Conservation (phyloP, 495 filamentous ascomycete genomes). For the Gamarada debralockiae region DNA sequence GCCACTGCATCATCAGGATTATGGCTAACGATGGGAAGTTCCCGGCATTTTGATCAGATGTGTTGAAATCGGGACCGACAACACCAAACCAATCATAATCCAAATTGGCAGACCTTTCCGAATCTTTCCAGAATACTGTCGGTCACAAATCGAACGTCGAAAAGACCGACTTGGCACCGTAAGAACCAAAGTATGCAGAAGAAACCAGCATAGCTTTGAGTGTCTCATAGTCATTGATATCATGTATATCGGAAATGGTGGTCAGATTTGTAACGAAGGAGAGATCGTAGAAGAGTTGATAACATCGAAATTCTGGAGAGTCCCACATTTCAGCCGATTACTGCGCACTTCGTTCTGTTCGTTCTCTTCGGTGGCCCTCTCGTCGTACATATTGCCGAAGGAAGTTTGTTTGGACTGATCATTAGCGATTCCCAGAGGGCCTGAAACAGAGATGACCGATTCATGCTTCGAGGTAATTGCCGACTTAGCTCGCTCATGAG, state of each 20-base stretch:
- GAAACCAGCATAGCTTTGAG: conserved; percentile 63
- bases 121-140: conserved; percentile 63
- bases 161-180: conserved; percentile 65
- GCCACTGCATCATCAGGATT: too few relatives aligned
- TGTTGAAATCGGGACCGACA: conserved; percentile 37
- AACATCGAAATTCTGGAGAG: too few relatives aligned
- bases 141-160: conserved; percentile 62
- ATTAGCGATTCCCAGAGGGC: too few relatives aligned
- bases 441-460: too few relatives aligned
- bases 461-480: too few relatives aligned
- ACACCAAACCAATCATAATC: conserved; percentile 60
- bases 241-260: conserved; percentile 56
- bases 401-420: too few relatives aligned
- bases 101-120: conserved; percentile 58
- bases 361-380: too few relatives aligned
- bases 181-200: conserved; percentile 69
- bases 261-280: conserved; percentile 67
- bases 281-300: conserved; percentile 68
- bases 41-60: conserved; percentile 32
- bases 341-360: too few relatives aligned
- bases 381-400: too few relatives aligned
- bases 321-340: too few relatives aligned
- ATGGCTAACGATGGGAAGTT: too few relatives aligned
- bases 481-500: too few relatives aligned
- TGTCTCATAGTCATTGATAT: conserved; percentile 40